Conservation (phyloP, 352 stramenopile species). For the Phytopythium litorale region DNA sequence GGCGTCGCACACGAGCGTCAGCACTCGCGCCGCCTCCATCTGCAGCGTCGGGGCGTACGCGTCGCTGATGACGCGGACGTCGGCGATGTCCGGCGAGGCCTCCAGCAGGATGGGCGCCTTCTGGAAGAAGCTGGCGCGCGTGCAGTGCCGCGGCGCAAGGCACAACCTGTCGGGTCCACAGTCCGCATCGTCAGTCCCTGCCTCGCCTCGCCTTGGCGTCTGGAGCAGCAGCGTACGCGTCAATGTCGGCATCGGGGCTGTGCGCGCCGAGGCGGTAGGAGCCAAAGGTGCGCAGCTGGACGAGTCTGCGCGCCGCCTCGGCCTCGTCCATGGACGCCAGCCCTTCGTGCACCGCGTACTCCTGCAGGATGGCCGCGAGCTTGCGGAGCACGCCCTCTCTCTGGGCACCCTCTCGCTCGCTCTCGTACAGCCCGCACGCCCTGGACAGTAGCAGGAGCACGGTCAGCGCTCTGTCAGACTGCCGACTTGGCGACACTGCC, state of each 20-base stretch:
- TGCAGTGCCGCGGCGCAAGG: slow-evolving; percentile 76
- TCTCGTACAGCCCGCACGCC: slow-evolving; percentile 72
- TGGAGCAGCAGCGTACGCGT: slow-evolving; percentile 33
- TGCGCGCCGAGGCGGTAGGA: slow-evolving; percentile 88
- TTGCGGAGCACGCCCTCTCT: slow-evolving; percentile 65
- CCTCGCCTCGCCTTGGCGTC: background rate
- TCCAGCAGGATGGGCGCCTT: slow-evolving; percentile 79
- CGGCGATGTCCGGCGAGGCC: slow-evolving; percentile 56
- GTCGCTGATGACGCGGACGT: slow-evolving; percentile 80
- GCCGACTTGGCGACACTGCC: background rate
- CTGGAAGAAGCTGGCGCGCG: slow-evolving; percentile 86
- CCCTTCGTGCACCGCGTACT: slow-evolving; percentile 77
- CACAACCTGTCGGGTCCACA: slow-evolving; percentile 46
- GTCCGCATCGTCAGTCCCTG: background rate
- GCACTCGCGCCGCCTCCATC: background rate
- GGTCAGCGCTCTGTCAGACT: background rate
- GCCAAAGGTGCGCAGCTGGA: slow-evolving; percentile 90
- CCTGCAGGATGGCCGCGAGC: slow-evolving; percentile 58
- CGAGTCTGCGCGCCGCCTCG: slow-evolving; percentile 25
- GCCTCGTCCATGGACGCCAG: slow-evolving; percentile 39
- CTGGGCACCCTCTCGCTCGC: slow-evolving; percentile 46
- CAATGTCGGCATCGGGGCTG: slow-evolving; percentile 81
- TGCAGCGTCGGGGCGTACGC: slow-evolving; percentile 61
- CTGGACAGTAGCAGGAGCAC: slow-evolving; percentile 14
- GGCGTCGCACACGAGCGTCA: background rate